These are phyloP conservation scores for Setaria italica DNA, from an alignment of 202 grass and related monocot species.

Conservation along the genomic window DNA sequence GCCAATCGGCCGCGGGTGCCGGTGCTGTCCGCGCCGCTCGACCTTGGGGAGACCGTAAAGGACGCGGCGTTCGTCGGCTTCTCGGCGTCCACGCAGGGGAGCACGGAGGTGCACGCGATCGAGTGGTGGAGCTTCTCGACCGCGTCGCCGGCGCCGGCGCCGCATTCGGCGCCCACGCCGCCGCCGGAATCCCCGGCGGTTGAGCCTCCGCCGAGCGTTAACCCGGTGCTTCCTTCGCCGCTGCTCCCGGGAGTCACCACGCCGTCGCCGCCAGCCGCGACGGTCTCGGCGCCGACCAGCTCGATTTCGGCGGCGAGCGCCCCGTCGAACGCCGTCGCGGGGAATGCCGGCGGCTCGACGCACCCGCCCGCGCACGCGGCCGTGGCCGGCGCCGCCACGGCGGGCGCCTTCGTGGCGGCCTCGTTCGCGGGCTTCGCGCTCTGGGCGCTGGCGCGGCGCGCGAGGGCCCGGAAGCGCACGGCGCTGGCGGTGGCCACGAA, in stretches of 20 bases:
- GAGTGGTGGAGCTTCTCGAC: conserved; percentile 98
- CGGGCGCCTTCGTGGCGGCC: conserved; percentile 67
- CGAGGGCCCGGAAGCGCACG: conserved; percentile 35
- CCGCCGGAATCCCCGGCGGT: neutral
- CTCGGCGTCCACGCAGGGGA: conserved; percentile 88
- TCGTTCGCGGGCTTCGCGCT: conserved; percentile 74
- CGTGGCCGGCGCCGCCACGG: conserved; percentile 76
- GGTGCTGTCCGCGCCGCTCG: conserved; percentile 61
- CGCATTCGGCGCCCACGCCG: conserved; percentile 13
- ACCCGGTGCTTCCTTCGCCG: conserved; percentile 39
- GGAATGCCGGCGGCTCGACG: conserved; percentile 25
- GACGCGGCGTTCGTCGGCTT: conserved; percentile 72
- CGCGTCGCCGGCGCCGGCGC: neutral
- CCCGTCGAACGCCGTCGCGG: conserved; percentile 4
- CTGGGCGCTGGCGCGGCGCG: conserved; percentile 63
- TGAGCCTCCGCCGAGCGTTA: conserved; percentile 5
- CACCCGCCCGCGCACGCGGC: conserved; percentile 51
- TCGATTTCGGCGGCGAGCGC: conserved; percentile 47
- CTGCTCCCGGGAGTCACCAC: conserved; percentile 10
- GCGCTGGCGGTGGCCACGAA: conserved; percentile 37
- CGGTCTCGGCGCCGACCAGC: conserved; percentile 32
- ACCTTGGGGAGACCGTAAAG: conserved; percentile 51
- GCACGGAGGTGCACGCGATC: conserved; percentile 89
- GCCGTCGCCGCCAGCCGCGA: conserved; percentile 26
- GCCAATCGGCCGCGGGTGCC: conserved; percentile 49